Evolutionary conservation across 495 filamentous ascomycete species (phyloP).

Genomic region (Aspergillus saccharolyticus): DNA sequence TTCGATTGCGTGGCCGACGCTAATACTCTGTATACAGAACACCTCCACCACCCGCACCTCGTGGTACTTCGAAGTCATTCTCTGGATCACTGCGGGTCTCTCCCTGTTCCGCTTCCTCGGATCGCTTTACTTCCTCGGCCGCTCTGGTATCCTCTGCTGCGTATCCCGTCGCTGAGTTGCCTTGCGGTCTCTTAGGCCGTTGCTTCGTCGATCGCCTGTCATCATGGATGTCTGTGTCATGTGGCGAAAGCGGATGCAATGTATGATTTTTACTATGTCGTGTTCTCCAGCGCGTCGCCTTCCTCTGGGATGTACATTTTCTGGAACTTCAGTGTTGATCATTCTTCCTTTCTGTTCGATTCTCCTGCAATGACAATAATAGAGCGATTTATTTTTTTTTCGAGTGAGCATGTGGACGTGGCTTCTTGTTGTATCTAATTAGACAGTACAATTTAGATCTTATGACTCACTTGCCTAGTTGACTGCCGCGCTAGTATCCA

Average conservation of each 20-base stretch:
- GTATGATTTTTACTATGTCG: conserved; percentile 1
- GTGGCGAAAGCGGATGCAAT: background rate
- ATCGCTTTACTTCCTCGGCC: conserved; percentile 78
- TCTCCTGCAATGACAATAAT: conserved; percentile 2
- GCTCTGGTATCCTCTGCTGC: conserved; percentile 78
- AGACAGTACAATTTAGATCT: background rate
- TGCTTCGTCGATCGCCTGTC: background rate
- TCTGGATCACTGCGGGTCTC: conserved; percentile 72
- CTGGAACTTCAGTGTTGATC: background rate
- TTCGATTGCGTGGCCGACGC: too few species aligned
- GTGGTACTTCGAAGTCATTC: conserved; percentile 73
- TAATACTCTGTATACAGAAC: conserved; percentile 6
- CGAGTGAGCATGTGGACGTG: background rate
- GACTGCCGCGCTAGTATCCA: too few species aligned
- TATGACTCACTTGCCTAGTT: background rate
- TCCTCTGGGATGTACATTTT: background rate
- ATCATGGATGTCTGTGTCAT: background rate
- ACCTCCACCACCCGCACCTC: conserved; percentile 57
- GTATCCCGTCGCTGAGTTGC: conserved; percentile 32
- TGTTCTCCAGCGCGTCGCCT: conserved; percentile 3
- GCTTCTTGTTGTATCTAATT: background rate
- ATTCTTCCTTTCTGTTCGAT: background rate
- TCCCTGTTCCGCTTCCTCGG: conserved; percentile 74
- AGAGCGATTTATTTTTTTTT: background rate
- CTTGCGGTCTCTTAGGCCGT: background rate